phyloP scores from a whole-genome alignment of 208 protist species.

The Crithidia brevicula region DNA sequence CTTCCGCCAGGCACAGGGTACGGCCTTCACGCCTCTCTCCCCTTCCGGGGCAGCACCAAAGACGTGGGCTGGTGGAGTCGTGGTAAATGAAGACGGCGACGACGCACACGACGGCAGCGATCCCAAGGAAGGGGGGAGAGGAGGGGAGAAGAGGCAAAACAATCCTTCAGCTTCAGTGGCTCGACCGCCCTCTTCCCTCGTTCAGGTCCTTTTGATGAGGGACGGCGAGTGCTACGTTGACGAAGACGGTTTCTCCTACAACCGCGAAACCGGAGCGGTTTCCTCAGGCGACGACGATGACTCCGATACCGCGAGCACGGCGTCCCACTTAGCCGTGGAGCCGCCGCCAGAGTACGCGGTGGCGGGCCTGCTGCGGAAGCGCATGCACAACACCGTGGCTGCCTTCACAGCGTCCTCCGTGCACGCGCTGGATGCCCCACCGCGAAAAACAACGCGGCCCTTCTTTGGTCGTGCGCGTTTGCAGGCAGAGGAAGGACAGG shows the following conservation, averaged over 20 bases:
- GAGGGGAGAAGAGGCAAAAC: neutral
- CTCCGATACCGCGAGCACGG: neutral
- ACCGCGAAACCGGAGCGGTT: neutral
- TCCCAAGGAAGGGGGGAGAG: neutral
- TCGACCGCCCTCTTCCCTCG: no score
- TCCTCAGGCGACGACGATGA: neutral
- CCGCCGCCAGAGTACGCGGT: conserved; percentile 24
- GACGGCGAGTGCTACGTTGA: neutral
- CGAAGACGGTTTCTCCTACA: conserved; percentile 9
- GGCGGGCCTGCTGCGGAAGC: conserved; percentile 18
- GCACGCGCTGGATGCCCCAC: conserved; percentile 26
- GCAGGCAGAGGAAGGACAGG: neutral
- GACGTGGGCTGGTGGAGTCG: no score
- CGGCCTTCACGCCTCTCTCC: neutral
- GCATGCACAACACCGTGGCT: conserved; percentile 25
- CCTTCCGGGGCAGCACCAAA: neutral
- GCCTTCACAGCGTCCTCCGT: conserved; percentile 23
- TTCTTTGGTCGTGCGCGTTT: conserved; percentile 14
- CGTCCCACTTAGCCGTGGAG: conserved; percentile 1
- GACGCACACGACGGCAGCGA: neutral
- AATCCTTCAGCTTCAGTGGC: no score
- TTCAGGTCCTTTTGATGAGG: neutral
- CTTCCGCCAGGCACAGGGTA: conserved; percentile 12
- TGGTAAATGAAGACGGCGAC: neutral
- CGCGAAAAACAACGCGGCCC: conserved; percentile 1